A percentile compares a stretch with the other conserved stretches of the same genome.
These are phyloP conservation scores for Capsella rubella DNA, from an alignment of 441 rosid species.

Conservation along the genomic window DNA sequence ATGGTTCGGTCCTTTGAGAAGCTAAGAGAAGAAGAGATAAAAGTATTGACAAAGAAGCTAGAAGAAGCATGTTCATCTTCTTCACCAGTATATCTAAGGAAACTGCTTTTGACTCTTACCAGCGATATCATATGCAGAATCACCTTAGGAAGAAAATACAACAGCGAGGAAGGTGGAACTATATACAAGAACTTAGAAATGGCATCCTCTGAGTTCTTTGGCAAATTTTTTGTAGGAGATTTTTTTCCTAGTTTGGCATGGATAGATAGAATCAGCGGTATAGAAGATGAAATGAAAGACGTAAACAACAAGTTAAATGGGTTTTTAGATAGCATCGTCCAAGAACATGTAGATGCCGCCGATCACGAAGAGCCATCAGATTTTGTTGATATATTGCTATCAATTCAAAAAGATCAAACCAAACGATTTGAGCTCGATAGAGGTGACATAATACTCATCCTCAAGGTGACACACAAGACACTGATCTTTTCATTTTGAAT, in stretches of 20 bases:
- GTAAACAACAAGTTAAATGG: background rate
- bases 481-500: background rate
- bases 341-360: background rate
- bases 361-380: background rate
- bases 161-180: conserved; percentile 10
- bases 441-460: background rate
- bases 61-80: conserved; percentile 5
- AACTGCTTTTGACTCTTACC: conserved; percentile 27
- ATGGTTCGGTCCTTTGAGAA: conserved; percentile 47
- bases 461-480: background rate
- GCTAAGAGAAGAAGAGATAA: conserved; percentile 46
- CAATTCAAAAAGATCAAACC: background rate
- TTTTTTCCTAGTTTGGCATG: conserved; percentile 17
- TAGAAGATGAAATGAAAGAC: background rate
- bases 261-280: background rate
- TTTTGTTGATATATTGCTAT: background rate
- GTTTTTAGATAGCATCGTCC: background rate
- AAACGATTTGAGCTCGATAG: background rate
- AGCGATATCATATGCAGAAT: conserved; percentile 44
- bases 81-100: conserved; percentile 41
- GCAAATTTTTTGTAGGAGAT: background rate
- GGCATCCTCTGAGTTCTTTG: background rate
- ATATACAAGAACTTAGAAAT: background rate
- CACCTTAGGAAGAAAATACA: conserved; percentile 38
- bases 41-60: conserved; percentile 33